Evolutionary conservation across 2,329 filamentous ascomycete species (phyloP), one percentile per base, ranked within the genome.

Genomic region (Penicillium oxalicum): DNA sequence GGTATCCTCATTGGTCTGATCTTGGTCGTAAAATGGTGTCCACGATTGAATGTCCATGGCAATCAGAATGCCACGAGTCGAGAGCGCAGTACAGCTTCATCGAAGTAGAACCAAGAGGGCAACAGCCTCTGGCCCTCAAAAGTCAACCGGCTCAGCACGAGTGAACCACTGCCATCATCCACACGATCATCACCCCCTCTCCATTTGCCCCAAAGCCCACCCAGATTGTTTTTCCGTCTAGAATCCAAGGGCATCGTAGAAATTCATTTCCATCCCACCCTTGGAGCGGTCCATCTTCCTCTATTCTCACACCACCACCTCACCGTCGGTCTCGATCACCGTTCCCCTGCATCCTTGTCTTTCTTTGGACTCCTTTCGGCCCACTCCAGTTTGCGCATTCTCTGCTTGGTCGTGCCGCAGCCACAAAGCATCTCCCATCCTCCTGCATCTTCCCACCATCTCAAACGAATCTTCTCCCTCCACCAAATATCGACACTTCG

Each of bases 351-450:
- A 53, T 54, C 56, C 54, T 57, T 54, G 56, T 53, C 57, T 58
- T 11, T 11, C 29, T 32, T 32, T 32, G 7, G 29, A 7, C 29
- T 32, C 11, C 11, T 11, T 11, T 32, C 11, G 7, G 45, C 52
- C 48, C 45, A 45, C 6, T 25, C 25, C 39, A 43, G 29, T 24
- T 51, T 54, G 57, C 58, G 58, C 58, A 59, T 60, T 59, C 57
- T 60, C 58, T 60, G 56, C 56, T 52, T 59, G 55, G 55, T 46
- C 50, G 7, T 53, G 51, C 54, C 54, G 53, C 55, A 53, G 55
- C 49, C 52, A 56, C 52, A 53, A 59, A 56, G 53, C 53, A 50
- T 18, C 48, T 53, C 57, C 51, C 54, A 32, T 32, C 29, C 42
- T 56, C 48, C 58, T 57, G 55, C 59, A 56, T 51, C 59, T 54